phyloP scores from a whole-genome alignment of 768 basidiomycete genomes.

The Lactarius vividus region DNA sequence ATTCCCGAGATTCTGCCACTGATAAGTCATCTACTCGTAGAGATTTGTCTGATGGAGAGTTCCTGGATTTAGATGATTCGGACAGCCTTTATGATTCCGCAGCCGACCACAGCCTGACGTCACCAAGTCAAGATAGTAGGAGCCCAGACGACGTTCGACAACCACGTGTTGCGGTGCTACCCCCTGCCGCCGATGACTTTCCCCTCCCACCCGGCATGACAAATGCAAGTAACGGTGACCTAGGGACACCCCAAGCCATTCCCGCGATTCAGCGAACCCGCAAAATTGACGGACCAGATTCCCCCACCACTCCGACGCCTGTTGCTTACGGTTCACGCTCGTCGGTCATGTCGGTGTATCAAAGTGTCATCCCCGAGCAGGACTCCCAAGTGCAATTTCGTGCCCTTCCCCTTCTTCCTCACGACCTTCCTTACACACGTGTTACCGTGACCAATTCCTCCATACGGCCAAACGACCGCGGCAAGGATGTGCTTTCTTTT shows the following conservation, averaged over 20 bases:
- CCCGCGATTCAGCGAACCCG: conserved; percentile 9
- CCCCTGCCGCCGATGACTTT: conserved; percentile 27
- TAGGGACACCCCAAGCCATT: conserved; percentile 8
- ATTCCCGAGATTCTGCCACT: conserved; percentile 20
- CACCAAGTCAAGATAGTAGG: conserved; percentile 21
- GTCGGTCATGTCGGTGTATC: conserved; percentile 22
- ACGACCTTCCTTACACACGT: conserved; percentile 70
- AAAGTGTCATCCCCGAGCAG: conserved; percentile 30
- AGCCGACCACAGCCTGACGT: conserved; percentile 38
- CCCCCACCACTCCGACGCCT: conserved; percentile 26
- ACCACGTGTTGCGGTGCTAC: conserved; percentile 12
- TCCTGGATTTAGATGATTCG: conserved; percentile 62
- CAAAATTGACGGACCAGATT: conserved; percentile 27
- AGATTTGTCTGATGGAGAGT: conserved; percentile 44
- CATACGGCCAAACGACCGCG: conserved; percentile 84
- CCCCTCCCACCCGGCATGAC: conserved; percentile 24
- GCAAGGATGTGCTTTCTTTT: conserved; percentile 91
- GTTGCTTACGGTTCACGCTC: conserved; percentile 21
- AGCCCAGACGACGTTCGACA: conserved; percentile 23
- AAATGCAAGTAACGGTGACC: conserved; percentile 16
- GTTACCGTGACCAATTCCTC: conserved; percentile 76
- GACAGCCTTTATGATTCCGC: conserved; percentile 40
- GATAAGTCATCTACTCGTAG: conserved; percentile 26
- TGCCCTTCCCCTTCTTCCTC: conserved; percentile 64
- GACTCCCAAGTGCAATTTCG: conserved; percentile 51